Evolutionary conservation across 257 asterid species (phyloP).

Genomic region (Solanum rostratum): DNA sequence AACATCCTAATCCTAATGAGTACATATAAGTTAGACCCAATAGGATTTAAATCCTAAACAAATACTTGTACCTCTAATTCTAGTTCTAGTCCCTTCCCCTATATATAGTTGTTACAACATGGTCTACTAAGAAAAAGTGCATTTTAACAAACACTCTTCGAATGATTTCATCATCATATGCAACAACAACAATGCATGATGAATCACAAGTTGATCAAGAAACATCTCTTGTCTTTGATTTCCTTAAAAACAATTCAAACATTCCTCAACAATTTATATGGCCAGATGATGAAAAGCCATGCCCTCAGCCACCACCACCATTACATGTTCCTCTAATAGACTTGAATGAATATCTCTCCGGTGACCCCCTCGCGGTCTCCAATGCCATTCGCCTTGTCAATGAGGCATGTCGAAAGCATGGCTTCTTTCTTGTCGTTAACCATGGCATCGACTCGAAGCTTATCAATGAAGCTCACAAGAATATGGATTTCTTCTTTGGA

Average conservation of each 20-base stretch:
- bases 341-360: slow-evolving; percentile 34
- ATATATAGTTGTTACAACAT: not conserved
- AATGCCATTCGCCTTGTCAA: slow-evolving; percentile 20
- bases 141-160: not conserved
- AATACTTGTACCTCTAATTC: not conserved
- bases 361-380: slow-evolving; percentile 23
- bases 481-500: slow-evolving; percentile 29
- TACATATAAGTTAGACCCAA: not conserved
- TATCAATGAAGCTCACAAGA: slow-evolving; percentile 30
- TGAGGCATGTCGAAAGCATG: slow-evolving; percentile 53
- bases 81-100: not conserved
- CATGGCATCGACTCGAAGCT: slow-evolving; percentile 53
- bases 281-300: slow-evolving; percentile 62
- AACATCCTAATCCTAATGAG: not conserved
- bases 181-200: slow-evolving; percentile 6
- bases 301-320: slow-evolving; percentile 24
- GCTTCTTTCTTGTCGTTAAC: slow-evolving; percentile 52
- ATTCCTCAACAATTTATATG: slow-evolving; percentile 72
- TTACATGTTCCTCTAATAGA: slow-evolving; percentile 49
- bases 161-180: not conserved
- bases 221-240: slow-evolving; percentile 26
- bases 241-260: slow-evolving; percentile 27
- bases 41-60: not conserved
- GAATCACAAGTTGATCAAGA: not conserved
- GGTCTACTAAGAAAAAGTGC: not conserved